These are phyloP conservation scores for Tolypocladium inflatum DNA, from an alignment of 2,329 filamentous ascomycete species.

Conservation along the genomic window DNA sequence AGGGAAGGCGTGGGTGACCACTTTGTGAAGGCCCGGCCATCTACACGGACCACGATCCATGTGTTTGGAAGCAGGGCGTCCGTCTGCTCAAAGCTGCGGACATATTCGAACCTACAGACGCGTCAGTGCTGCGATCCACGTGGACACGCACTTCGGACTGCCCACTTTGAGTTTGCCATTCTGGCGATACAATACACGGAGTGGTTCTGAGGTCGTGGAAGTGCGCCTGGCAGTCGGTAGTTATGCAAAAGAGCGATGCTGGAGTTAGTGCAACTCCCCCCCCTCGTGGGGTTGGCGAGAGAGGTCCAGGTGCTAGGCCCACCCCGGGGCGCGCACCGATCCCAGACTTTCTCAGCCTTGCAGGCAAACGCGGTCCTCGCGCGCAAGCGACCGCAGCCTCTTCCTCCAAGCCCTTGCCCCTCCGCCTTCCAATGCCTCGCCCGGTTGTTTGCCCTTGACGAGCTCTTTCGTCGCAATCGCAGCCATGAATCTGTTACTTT, in stretches of 20 bases:
- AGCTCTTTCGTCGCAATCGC: constrained; percentile 4
- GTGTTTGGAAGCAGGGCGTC: constrained; percentile 80
- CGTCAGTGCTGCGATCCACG: background rate
- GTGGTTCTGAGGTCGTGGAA: background rate
- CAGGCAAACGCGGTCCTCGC: constrained; percentile 8
- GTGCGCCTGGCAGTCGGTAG: background rate
- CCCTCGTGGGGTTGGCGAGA: background rate
- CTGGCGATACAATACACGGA: constrained; percentile 1
- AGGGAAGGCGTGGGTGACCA: constrained; percentile 26
- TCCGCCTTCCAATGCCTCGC: background rate
- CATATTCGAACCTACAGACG: constrained; percentile 74
- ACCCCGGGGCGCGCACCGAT: background rate
- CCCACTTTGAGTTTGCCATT: constrained; percentile 50
- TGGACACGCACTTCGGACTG: background rate
- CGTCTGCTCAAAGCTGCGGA: constrained; percentile 76
- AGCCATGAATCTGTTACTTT: constrained; percentile 49
- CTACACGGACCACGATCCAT: constrained; percentile 90
- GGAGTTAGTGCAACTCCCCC: background rate
- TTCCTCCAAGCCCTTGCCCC: background rate
- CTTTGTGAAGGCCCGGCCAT: constrained; percentile 94
- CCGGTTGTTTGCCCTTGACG: constrained; percentile 4
- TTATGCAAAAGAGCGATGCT: background rate
- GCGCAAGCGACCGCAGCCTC: constrained; percentile 4
- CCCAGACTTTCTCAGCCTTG: constrained; percentile 21
- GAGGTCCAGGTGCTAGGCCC: background rate